Base-by-base conservation (phyloP, 2,329 filamentous ascomycete species). In the Tolypocladium paradoxum region DNA sequence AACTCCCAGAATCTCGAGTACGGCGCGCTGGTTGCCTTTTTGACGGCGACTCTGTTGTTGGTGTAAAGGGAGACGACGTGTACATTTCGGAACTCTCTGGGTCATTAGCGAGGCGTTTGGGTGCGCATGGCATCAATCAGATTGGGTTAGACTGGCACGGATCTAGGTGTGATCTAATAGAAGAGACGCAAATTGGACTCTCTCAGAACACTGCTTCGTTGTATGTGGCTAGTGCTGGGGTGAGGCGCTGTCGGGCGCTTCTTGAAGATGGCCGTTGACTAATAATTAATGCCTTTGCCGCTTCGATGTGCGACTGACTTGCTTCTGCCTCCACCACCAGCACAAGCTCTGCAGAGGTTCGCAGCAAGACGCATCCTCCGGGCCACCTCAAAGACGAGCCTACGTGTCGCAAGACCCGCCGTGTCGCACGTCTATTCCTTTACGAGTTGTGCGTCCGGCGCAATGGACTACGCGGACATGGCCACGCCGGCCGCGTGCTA, bases 401-500 rank as follows among this genome's bases (percentile, higher is more conserved):
- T 33, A 6, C 43, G 27, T 5, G 29, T 20, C 43, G 9, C 20
- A 20, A 20, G 2, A 4, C 18, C 16, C 18, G 16, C 18, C 11
- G 18, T n/a, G 27, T 46, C 43, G 18, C 18, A 20, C 43, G 2
- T 2, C 18, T 6, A 9, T 20, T 20, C 9, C 16, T 9, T 31
- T 3, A 6, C 43, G 27, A 47, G 5, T 3, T 31, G 2, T n/a
- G 18, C 27, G 6, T 6, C 11, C 27, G 5, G 27, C 27, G 49
- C 22, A 20, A 73, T 73, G 67, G 71, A 77, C 58, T 81, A 80
- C 67, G 64, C 68, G 31, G 67, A 66, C 40, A 64, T 84, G 52
- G 62, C 77, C 33, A 92, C 89, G 1, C 91, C 91, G 4, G 74
- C 80, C 53, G 74, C 83, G 54, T 95, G 89, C 71, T 89, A 86